phyloP scores from a whole-genome alignment of 1,139 yeast species.

The Pichia norvegensis region DNA sequence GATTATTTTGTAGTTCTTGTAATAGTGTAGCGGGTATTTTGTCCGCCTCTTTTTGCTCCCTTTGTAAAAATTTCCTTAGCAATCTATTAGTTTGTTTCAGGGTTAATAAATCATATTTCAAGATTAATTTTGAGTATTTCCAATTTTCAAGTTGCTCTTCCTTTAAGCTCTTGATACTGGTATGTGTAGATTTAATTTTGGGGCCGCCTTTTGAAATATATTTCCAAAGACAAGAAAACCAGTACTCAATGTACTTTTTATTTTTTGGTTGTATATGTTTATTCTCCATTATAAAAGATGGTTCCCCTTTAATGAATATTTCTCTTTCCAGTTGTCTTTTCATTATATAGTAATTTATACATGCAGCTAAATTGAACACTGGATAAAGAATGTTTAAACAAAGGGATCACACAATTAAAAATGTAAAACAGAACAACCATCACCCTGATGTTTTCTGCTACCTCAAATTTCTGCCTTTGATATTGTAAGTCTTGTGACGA shows the following conservation, averaged over 20 bases:
- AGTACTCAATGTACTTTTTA: background rate
- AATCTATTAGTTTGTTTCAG: background rate
- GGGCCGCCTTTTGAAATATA: background rate
- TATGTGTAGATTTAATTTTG: background rate
- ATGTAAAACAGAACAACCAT: background rate
- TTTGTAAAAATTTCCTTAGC: background rate
- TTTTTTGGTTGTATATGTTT: background rate
- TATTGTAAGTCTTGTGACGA: too few relatives aligned
- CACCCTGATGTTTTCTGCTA: background rate
- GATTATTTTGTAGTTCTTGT: too few relatives aligned
- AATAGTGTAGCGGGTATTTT: too few relatives aligned
- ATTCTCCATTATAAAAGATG: background rate
- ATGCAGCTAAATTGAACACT: background rate
- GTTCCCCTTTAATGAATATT: background rate
- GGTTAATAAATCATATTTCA: background rate
- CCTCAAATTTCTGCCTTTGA: background rate
- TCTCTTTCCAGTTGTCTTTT: background rate
- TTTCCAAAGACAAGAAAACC: background rate
- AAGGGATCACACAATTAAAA: background rate
- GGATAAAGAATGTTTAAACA: background rate
- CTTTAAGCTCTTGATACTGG: background rate
- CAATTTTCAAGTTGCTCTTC: background rate
- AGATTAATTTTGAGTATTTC: background rate
- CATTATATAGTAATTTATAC: background rate
- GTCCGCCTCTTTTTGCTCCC: background rate